Base-by-base conservation (phyloP, 257 asterid species). In the Echium plantagineum region DNA sequence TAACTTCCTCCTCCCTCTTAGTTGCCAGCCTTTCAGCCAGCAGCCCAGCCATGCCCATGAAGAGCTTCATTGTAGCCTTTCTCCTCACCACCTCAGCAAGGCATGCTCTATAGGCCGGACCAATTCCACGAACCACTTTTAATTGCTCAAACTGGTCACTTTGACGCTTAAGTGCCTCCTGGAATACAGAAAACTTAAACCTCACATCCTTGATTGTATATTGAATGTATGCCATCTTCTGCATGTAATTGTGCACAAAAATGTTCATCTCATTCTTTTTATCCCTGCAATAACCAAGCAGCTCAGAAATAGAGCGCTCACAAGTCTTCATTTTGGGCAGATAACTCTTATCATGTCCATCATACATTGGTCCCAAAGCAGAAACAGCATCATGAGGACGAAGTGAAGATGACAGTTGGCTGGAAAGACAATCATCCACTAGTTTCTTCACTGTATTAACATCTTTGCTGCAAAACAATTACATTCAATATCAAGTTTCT, bases 361-460 rank as follows among this genome's bases (percentile, higher is more conserved):
- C 94, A 61, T 93, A 93, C 87, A 89, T 89, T n/a, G 94, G 96
- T 58, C 98, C 98, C 85, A 89, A 71, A 15, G 97, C 98, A 1
- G 95, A 93, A 75, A 89, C 97, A 53, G 98, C 97, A 77, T 93
- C 98, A 68, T 89, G 98, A 57, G 98, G 98, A 58, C 97, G 96
- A 65, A 93, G 81, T 52, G 97, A 84, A 68, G 97, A 80, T 31
- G 96, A 75, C 64, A 84, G 71, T 74, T 86, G 80, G 71, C 85
- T 70, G 48, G 90, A 72, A 58, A 86, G 80, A 66, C 94, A 81
- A 55, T 93, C 98, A 69, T 86, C 98, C 63, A 93, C 96, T 20
- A 93, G 95, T 74, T 84, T 93, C 84, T 86, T 93, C 31, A 93
- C 98, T 26, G 94, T 93, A 66, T 72, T 78, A 61, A 86, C 94